Evolutionary conservation across 306 rosid species (phyloP).

Genomic region (Vigna reflexopilosa): DNA sequence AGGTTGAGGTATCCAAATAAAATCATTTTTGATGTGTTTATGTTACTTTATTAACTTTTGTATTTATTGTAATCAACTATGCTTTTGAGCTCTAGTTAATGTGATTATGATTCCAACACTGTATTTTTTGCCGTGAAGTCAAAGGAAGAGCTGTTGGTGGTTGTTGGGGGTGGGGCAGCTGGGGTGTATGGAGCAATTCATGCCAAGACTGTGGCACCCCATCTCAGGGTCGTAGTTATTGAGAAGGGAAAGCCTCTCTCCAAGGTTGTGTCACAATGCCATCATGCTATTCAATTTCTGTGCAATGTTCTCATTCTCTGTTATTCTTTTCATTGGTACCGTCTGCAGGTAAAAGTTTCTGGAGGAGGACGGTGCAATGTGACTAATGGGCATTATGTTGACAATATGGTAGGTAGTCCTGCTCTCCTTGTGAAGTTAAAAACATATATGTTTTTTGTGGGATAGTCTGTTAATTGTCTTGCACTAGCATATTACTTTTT

Average conservation of each 20-base stretch:
- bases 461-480: conserved; percentile 22
- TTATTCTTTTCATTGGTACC: conserved; percentile 23
- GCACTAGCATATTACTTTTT: neutral
- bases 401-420: conserved; percentile 75
- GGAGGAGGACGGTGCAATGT: conserved; percentile 98
- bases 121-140: conserved; percentile 46
- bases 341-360: conserved; percentile 80
- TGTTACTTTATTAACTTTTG: neutral
- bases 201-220: conserved; percentile 83
- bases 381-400: conserved; percentile 83
- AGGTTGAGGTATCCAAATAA: neutral
- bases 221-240: conserved; percentile 69
- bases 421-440: conserved; percentile 17
- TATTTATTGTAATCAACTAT: neutral
- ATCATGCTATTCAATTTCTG: conserved; percentile 16
- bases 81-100: neutral
- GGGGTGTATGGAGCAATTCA: conserved; percentile 93
- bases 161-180: conserved; percentile 96
- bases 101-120: neutral
- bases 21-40: neutral
- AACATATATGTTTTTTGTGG: conserved; percentile 2
- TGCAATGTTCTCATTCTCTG: neutral
- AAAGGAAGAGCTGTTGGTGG: conserved; percentile 72
- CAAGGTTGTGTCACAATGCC: conserved; percentile 62
- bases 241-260: conserved; percentile 85